A percentile compares a stretch with the other conserved stretches of the same genome.
phyloP scores from a whole-genome alignment of 2,329 filamentous ascomycete species.

The Trichophyton mentagrophytes region DNA sequence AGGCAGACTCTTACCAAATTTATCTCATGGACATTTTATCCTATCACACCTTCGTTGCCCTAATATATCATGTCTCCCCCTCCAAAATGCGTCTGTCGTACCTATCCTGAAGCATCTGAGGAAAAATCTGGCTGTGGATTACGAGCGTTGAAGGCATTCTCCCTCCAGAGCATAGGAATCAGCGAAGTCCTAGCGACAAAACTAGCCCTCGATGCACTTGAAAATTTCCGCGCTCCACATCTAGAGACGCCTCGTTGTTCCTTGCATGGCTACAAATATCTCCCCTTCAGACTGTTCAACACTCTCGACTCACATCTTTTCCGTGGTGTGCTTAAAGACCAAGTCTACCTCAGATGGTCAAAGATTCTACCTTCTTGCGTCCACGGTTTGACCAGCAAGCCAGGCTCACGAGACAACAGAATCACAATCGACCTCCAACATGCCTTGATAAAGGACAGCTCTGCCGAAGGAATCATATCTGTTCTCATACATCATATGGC shows the following conservation, averaged over 20 bases:
- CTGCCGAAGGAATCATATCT: background rate
- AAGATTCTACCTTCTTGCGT: background rate
- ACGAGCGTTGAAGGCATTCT: background rate
- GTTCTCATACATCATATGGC: constrained; percentile 14
- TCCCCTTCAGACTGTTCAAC: constrained; percentile 12
- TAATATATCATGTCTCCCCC: background rate
- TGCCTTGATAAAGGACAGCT: background rate
- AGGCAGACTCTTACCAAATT: background rate
- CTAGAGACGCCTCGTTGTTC: constrained; percentile 5
- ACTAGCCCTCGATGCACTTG: constrained; percentile 12
- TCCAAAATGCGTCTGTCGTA: background rate
- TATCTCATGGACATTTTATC: too few species aligned
- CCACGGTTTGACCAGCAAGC: constrained; percentile 7
- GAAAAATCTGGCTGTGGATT: constrained; percentile 7
- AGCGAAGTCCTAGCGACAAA: constrained; percentile 13
- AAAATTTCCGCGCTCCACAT: background rate
- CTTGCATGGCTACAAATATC: background rate
- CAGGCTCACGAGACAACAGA: constrained; percentile 8
- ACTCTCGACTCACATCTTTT: constrained; percentile 11
- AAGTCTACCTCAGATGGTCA: constrained; percentile 10
- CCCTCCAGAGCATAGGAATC: constrained; percentile 5
- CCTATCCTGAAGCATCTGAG: background rate
- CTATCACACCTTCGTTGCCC: background rate
- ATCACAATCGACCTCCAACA: constrained; percentile 9
- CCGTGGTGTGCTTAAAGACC: constrained; percentile 13